Evolutionary conservation across 345 rosid genomes (phyloP).

Genomic region (Adansonia digitata): DNA sequence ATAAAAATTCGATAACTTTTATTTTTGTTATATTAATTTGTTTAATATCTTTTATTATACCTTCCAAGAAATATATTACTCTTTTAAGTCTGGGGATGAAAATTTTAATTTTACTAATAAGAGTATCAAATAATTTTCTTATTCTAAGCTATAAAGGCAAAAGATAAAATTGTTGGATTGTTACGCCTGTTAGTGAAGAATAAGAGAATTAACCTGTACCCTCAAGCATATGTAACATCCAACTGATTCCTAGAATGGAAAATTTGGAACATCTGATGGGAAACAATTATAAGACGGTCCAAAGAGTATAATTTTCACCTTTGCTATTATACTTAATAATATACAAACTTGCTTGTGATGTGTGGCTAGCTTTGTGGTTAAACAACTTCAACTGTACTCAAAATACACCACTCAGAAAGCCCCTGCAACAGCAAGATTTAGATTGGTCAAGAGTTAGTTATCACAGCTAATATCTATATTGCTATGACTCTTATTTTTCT

Average conservation of each 20-base stretch:
- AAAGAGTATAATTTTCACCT: background rate
- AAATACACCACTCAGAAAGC: conserved; percentile 49
- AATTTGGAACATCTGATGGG: background rate
- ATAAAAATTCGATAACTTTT: no score
- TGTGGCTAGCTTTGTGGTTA: background rate
- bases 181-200: background rate
- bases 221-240: background rate
- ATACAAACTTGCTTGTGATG: conserved; percentile 1
- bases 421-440: conserved; percentile 37
- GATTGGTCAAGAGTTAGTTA: background rate
- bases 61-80: no score
- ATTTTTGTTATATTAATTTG: no score
- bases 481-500: no score
- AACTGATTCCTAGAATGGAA: background rate
- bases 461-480: background rate
- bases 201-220: background rate
- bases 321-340: background rate
- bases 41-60: no score
- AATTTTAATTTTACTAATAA: no score
- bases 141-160: background rate
- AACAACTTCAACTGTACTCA: conserved; percentile 16
- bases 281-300: background rate
- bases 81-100: no score
- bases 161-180: background rate
- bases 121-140: no score